A percentile compares a stretch with the other conserved stretches of the same genome.
Conservation (phyloP, 176 grass and related monocot genomes). For the Avena eriantha region DNA sequence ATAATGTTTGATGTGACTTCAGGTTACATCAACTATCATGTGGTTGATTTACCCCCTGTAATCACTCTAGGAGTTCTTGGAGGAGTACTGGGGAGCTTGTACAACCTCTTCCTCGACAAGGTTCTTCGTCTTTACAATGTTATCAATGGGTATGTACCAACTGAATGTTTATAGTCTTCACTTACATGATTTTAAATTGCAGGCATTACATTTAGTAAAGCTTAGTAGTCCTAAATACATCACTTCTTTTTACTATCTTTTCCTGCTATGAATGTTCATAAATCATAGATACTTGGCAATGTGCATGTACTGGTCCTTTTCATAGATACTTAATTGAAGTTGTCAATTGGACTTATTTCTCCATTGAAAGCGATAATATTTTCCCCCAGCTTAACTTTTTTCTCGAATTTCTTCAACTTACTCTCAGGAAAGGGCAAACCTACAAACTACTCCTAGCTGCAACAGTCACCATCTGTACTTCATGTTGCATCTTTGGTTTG, state of each 20-base stretch:
- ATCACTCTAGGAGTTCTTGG: constrained; percentile 80
- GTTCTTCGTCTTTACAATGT: constrained; percentile 81
- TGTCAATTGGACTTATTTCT: neutral
- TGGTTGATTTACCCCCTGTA: constrained; percentile 69
- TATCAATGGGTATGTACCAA: constrained; percentile 71
- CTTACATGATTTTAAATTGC: constrained; percentile 9
- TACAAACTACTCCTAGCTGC: constrained; percentile 84
- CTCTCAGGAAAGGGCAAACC: constrained; percentile 74
- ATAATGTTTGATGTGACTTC: constrained; percentile 99
- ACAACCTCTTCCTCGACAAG: constrained; percentile 82
- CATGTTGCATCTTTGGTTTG: constrained; percentile 84
- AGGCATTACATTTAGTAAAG: neutral
- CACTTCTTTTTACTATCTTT: constrained; percentile 16
- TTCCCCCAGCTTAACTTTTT: neutral
- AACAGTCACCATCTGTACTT: constrained; percentile 70
- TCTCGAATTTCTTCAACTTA: constrained; percentile 34
- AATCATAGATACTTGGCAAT: neutral
- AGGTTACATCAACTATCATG: constrained; percentile 62
- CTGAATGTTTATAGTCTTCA: neutral
- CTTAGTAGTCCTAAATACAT: neutral
- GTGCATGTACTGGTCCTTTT: constrained; percentile 19
- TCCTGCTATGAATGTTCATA: neutral
- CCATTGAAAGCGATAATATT: constrained; percentile 23
- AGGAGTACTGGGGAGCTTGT: constrained; percentile 82
- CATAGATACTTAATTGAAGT: neutral